These are phyloP conservation scores for Eragrostis nindensis DNA, from an alignment of 176 grass and related monocot species.

Conservation along the genomic window DNA sequence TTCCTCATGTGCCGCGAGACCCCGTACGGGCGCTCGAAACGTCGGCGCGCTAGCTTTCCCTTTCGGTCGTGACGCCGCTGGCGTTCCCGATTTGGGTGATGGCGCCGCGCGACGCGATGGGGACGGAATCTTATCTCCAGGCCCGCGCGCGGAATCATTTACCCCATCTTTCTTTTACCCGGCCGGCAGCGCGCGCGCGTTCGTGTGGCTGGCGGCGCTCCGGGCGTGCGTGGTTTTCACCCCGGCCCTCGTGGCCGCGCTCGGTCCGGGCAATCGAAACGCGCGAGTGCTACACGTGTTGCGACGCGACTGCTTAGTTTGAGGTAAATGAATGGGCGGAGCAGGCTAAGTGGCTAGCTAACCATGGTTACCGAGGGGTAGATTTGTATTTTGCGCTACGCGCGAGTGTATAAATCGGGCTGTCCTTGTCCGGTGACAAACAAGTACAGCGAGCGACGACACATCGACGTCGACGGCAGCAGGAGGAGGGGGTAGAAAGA, in stretches of 20 bases:
- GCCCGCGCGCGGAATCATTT: background rate
- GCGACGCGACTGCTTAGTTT: conserved; percentile 21
- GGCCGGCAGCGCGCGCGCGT: background rate
- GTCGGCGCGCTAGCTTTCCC: background rate
- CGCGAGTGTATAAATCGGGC: background rate
- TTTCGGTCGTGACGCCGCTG: conserved; percentile 32
- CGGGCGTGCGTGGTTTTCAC: conserved; percentile 12
- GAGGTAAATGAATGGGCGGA: background rate
- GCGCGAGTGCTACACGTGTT: too few species aligned
- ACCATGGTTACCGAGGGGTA: conserved; percentile 21
- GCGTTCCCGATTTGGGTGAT: conserved; percentile 33
- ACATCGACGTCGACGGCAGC: conserved; percentile 33
- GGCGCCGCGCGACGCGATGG: conserved; percentile 31
- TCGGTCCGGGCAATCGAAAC: background rate
- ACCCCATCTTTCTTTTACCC: background rate
- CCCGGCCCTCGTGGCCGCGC: background rate
- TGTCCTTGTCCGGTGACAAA: conserved; percentile 23
- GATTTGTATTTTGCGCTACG: background rate
- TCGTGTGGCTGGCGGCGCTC: conserved; percentile 1
- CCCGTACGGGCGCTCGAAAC: conserved; percentile 32
- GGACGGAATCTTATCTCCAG: conserved; percentile 32
- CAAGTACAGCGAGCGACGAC: conserved; percentile 1
- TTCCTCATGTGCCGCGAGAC: too few species aligned
- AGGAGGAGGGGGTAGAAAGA: background rate
- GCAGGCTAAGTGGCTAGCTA: background rate